These are phyloP conservation scores for Protomyces arabidopsidicola DNA, from an alignment of 1,139 yeast genomes.

Conservation along the genomic window DNA sequence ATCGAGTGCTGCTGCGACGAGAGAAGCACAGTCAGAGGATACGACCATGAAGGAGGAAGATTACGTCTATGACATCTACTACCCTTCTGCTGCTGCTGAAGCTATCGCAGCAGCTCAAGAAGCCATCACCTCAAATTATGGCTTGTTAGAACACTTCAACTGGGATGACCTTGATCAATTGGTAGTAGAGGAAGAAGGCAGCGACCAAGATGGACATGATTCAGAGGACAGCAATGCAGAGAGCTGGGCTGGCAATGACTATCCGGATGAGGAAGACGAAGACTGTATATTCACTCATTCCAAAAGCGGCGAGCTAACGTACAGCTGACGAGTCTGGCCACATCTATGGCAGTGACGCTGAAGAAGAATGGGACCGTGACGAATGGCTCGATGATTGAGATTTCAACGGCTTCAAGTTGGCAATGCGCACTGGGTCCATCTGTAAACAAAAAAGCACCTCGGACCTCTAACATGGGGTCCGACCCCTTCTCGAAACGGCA, in stretches of 20 bases:
- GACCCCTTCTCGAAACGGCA: background rate
- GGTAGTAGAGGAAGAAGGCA: slow-evolving; percentile 11
- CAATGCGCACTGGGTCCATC: background rate
- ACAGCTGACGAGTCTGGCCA: background rate
- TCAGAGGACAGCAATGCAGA: slow-evolving; percentile 24
- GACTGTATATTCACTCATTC: background rate
- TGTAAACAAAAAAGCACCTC: background rate
- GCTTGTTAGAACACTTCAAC: slow-evolving; percentile 18
- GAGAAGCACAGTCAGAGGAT: background rate
- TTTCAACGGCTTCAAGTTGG: background rate
- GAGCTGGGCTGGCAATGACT: slow-evolving; percentile 19
- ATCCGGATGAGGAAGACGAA: slow-evolving; percentile 19
- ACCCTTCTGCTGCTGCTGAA: slow-evolving; percentile 19
- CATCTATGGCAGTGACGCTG: background rate
- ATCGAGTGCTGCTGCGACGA: background rate
- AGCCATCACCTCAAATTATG: slow-evolving; percentile 9
- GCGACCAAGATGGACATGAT: background rate
- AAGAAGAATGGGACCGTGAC: background rate
- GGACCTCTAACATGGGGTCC: background rate
- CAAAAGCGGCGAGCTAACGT: background rate
- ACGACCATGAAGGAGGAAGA: slow-evolving; percentile 8
- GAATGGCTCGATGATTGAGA: background rate
- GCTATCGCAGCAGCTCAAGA: slow-evolving; percentile 13
- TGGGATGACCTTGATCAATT: slow-evolving; percentile 10
- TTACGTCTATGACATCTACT: slow-evolving; percentile 22